Base-by-base conservation (phyloP, 306 rosid species). In the Glycine latifolia region DNA sequence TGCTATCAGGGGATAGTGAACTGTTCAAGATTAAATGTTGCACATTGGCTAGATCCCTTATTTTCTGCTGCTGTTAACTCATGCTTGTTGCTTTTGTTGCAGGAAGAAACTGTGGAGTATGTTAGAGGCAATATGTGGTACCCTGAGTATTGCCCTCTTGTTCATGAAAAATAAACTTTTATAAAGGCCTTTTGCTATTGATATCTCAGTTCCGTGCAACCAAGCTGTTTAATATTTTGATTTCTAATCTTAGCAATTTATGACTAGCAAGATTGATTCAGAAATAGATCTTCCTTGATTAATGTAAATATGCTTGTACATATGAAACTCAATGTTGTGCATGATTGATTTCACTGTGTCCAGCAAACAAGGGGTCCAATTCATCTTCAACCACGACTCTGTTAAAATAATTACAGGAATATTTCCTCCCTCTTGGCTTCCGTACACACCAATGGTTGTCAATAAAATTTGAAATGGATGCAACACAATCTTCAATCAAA, bases 81-180 rank as follows among this genome's bases (percentile, higher is more conserved):
- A 55, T 69, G 35, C 31, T 33, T 71, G 75, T 78, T 81, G 46
- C 48, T 82, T 81, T 87, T 78, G 72, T 81, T 86, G 85, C 92
- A 94, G 98, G 97, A 90, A 71, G 95, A 91, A 77, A 88, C 87
- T 1, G 86, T 87, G 82, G 81, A 87, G 49, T 89, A 90, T 48
- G 85, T 94, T 20, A 86, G 86, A 67, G 54, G 56, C 71, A 89
- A 56, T 39, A 91, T 94, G 97, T 94, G 98, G 98, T 91, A 74
- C 88, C 97, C 97, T 20, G 76, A 90, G 85, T 94, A 94, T 88
- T 81, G 84, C 72, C 97, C 98, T 48, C 97, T 90, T 79, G 97
- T 94, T 86, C 97, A 91, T 48, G 95, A 92, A 79, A 91, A 87
- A 71, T 94, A 81, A 79, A 79, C 79, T 52, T 75, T 48, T 10